Base-by-base conservation (phyloP, 2,329 filamentous ascomycete species). In the Sclerotinia subarctica region DNA sequence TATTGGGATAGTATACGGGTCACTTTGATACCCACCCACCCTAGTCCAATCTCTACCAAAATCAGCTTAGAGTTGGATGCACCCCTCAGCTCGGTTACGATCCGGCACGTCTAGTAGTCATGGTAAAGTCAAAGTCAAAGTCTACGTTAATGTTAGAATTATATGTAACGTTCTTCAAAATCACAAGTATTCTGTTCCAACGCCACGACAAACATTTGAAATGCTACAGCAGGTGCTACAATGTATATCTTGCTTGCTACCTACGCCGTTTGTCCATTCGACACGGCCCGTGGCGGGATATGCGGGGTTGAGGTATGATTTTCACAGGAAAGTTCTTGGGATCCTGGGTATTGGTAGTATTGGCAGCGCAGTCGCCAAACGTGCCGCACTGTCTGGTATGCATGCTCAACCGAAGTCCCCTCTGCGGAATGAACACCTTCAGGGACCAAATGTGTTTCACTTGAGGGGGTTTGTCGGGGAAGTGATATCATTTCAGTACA, bases 331-430 rank as follows among this genome's bases (percentile, higher is more conserved):
- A 78, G 80, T 88, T 1, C 82, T 96, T 95, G 5, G 92, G 0
- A 92, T 95, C 68, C 78, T 95, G 42, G 92, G 92, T 6, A 94
- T 95, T 91, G 92, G 92, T 26, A 91, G 91, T 38, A 95, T 95
- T 70, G 92, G 92, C 0, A 82, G 88, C 38, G 91, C 92, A 75
- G 80, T 94, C 72, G 90, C 89, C 72, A 83, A 80, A 73, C 91
- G 92, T 78, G 90, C 88, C 2, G 82, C 85, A 64, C 89, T 84
- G 0, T 93, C 95, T 76, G 90, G 88, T 5, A 93, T 95, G 90
- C 83, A 79, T 65, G 83, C 93, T 26, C 83, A 94, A 94, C 77
- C 87, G 92, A 5, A 84, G 79, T 6, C 78, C 81, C 71, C 78
- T 69, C 79, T n/a, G 80, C 82, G 0, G 86, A 88, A 62, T 13